phyloP scores from a whole-genome alignment of 768 basidiomycete genomes.

The Lactarius vividus region DNA sequence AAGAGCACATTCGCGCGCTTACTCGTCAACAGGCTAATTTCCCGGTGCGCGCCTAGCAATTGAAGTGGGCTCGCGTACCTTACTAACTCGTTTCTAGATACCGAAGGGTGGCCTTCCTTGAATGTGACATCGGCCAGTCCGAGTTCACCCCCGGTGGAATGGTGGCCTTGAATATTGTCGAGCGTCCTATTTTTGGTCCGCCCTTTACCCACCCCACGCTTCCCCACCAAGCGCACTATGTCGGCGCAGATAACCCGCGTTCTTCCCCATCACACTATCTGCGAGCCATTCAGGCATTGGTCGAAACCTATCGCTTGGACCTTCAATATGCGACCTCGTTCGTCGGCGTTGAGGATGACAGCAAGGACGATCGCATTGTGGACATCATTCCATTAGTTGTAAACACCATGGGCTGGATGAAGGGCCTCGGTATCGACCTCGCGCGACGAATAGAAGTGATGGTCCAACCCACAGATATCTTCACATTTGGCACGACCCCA shows the following conservation, averaged over 20 bases:
- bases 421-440: slow-evolving; percentile 87
- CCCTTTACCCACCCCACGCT: slow-evolving; percentile 80
- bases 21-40: slow-evolving; percentile 65
- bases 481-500: slow-evolving; percentile 40
- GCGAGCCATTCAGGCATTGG: slow-evolving; percentile 58
- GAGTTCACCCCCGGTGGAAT: slow-evolving; percentile 89
- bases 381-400: slow-evolving; percentile 79
- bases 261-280: slow-evolving; percentile 77
- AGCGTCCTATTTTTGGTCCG: slow-evolving; percentile 72
- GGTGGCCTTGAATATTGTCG: slow-evolving; percentile 74
- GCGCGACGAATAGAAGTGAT: slow-evolving; percentile 65
- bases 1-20: slow-evolving; percentile 87
- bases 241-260: slow-evolving; percentile 76
- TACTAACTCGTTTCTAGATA: slow-evolving; percentile 46
- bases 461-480: slow-evolving; percentile 58
- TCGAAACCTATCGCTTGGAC: slow-evolving; percentile 68
- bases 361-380: slow-evolving; percentile 41
- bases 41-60: slow-evolving; percentile 42
- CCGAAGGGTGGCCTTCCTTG: slow-evolving; percentile 82
- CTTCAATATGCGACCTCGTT: slow-evolving; percentile 48
- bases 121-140: slow-evolving; percentile 91
- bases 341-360: slow-evolving; percentile 29
- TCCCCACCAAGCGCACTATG: slow-evolving; percentile 73
- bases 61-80: background rate
- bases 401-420: slow-evolving; percentile 97